Evolutionary conservation across 495 filamentous ascomycete species (phyloP), one percentile per base, ranked within the genome.

Genomic region (Trichoderma parareesei): DNA sequence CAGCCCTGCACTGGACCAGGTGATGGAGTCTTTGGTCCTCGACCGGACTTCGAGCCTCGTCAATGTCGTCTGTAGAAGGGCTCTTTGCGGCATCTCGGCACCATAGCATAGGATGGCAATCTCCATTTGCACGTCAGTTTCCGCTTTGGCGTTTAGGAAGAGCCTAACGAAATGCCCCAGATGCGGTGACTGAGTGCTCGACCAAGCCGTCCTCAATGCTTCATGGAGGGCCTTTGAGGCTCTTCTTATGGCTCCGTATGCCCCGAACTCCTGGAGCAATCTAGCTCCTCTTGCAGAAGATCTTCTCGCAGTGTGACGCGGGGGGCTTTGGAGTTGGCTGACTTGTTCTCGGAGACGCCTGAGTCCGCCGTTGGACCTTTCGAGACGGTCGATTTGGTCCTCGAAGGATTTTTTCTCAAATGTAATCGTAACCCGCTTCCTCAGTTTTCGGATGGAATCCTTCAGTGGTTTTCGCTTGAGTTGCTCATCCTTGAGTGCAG

Each of bases 151-250:
- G 18, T 67, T 55, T 20, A 65, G 20, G 43, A 67, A 67, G n/a
- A 67, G 62, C 57, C 40, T 59, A 37, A 65, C 66, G 16, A 33
- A 13, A 38, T 64, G 66, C 27, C 37, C 38, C 14, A 66, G 48
- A 6, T 55, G 27, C 7, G 66, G 35, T 37, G 62, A 40, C 9
- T 67, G 48, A 41, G 8, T 20, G 13, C 38, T 61, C 1, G 66
- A 64, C 66, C 66, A 67, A 11, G 62, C 60, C 11, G 57, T 20
- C 38, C 7, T 44, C 10, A 67, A 61, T 13, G 62, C 66, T 16
- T 67, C 62, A 53, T 67, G 53, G 4, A 67, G 66, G 18, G 66
- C 66, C 43, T 55, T 64, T 3, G 66, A 67, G 2, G 62, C 62
- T 5, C 62, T 18, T 40, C 66, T n/a, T 40, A 63, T 67, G 7